Base-by-base conservation (phyloP, 1,139 yeast genomes). In the Pichia inconspicua region DNA sequence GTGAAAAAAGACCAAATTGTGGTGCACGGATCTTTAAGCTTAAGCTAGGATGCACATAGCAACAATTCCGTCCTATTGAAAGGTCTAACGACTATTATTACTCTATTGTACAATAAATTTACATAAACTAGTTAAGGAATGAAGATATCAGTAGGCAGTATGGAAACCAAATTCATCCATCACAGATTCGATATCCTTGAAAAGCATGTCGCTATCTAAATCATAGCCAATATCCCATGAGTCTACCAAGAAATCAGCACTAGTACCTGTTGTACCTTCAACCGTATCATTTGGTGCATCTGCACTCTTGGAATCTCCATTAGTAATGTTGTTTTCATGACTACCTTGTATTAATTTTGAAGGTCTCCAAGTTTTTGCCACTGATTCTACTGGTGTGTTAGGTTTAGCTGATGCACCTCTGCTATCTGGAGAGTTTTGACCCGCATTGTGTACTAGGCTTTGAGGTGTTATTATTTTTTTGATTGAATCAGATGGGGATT, bases 141-240 rank as follows among this genome's bases (percentile, higher is more conserved):
- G 11, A 3, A 12, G 6, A 12, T 14, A 2, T 22, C 22, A 37
- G 40, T 37, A 60, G 14, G 55, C 61, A 3, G 78, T 72, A 47
- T 84, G 87, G 69, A 90, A 89, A 11, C 97, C 97, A 68, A 89
- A 89, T 61, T 89, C 96, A 58, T 86, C 86, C 96, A 90, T 88
- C 51, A 90, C 86, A 47, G 86, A 74, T 55, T 88, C 96, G 27
- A 90, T 95, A 61, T 90, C 96, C 61, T 84, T 84, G 90, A 95
- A 88, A 14, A 88, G 75, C 58, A 82, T 66, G 50, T 84, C 96
- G 36, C 82, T 79, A 44, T 79, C 80, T 75, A 83, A 75, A n/a
- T 61, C 65, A 19, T 53, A 52, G 54, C 67, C 66, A 42, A 63
- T 52, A 32, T 68, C 72, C 61, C 66, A 62, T 42, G 67, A 52